Conservation (phyloP, 306 rosid species). For the Datisca glomerata region DNA sequence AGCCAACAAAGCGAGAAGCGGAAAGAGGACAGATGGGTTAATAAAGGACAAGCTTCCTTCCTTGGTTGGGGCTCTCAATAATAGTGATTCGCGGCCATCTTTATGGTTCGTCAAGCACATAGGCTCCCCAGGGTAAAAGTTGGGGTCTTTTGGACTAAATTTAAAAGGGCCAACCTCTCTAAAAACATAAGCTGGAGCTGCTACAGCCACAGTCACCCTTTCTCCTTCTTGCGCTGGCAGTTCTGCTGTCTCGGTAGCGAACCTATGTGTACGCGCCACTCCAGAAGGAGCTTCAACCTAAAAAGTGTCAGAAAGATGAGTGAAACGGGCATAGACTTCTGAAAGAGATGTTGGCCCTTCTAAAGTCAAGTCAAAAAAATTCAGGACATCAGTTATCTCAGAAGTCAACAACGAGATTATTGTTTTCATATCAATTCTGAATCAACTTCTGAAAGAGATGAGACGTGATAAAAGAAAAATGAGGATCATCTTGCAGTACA, state of each 20-base stretch:
- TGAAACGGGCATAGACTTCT: neutral
- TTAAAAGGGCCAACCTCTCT: conserved; percentile 78
- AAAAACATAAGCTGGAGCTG: conserved; percentile 68
- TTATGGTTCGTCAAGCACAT: conserved; percentile 87
- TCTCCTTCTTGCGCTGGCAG: conserved; percentile 91
- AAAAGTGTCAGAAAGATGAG: conserved; percentile 8
- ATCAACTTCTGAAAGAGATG: no score
- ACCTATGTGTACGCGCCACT: conserved; percentile 78
- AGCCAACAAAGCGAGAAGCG: conserved; percentile 63
- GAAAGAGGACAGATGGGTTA: conserved; percentile 62
- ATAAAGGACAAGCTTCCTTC: conserved; percentile 46
- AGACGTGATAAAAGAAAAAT: no score
- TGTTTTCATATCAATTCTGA: no score
- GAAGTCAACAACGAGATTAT: no score
- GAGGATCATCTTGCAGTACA: no score
- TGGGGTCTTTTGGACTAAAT: conserved; percentile 72
- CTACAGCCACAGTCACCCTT: conserved; percentile 83
- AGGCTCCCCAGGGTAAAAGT: conserved; percentile 74
- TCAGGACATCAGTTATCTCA: no score
- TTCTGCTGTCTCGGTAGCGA: conserved; percentile 92
- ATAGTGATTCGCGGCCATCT: conserved; percentile 79
- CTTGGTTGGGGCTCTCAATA: conserved; percentile 72
- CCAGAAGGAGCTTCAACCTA: conserved; percentile 93
- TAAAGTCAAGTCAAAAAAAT: neutral
- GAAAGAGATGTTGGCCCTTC: neutral